Percentiles rank a stretch among this genome's conserved stretches.
These are phyloP conservation scores for Scedosporium aurantiacum DNA, from an alignment of 2,329 filamentous ascomycete genomes.

Conservation along the genomic window DNA sequence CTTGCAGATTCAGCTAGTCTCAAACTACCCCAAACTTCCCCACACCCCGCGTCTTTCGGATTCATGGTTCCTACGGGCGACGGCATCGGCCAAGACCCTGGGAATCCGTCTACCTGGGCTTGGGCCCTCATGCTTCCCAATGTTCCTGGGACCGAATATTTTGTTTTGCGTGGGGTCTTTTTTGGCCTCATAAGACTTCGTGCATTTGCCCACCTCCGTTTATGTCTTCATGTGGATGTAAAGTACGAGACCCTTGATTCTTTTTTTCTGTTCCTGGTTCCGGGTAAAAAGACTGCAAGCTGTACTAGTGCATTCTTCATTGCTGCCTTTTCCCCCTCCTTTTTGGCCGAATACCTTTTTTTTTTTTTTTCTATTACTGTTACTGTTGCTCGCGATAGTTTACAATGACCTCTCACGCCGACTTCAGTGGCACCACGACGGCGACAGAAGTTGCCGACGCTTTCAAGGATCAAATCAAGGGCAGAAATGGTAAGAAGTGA, in stretches of 20 bases:
- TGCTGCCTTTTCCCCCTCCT: background rate
- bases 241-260: background rate
- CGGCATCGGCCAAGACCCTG: background rate
- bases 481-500: slow-evolving; percentile 17
- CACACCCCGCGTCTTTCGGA: background rate
- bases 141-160: background rate
- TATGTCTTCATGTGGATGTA: background rate
- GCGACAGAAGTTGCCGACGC: slow-evolving; percentile 17
- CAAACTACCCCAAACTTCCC: background rate
- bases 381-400: background rate
- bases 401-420: background rate
- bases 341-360: background rate
- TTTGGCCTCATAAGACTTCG: background rate
- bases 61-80: slow-evolving; percentile 1
- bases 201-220: background rate
- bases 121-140: background rate
- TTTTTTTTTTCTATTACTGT: background rate
- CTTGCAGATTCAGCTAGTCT: background rate
- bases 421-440: slow-evolving; percentile 10
- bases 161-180: background rate
- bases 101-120: background rate
- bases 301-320: background rate
- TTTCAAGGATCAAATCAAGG: slow-evolving; percentile 20
- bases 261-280: background rate
- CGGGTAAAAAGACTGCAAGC: background rate